Evolutionary conservation across 2,329 filamentous ascomycete genomes (phyloP), one percentile per base, ranked within the genome.

Genomic region (Clonostachys byssicola): DNA sequence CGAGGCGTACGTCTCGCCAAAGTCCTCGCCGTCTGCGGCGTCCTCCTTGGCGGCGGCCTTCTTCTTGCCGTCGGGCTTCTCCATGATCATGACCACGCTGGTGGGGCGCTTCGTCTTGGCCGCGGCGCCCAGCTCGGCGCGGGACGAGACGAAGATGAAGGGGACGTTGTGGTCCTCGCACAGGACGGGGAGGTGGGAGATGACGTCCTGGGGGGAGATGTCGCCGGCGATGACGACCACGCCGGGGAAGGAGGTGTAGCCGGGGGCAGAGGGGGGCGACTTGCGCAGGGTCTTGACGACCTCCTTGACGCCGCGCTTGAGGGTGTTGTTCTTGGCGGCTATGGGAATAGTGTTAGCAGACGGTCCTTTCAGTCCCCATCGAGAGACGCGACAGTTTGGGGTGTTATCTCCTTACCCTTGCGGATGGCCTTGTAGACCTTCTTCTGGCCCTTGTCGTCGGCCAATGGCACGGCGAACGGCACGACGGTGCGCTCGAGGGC

Each of bases 111-210:
- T 99, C 44, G 94, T 99, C 68, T 86, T 88, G 51, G 92, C 92
- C 5, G 94, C 92, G 57, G 89, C 89, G 62, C 94, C 94, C 49
- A 99, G 83, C 74, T 97, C 92, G 51, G 91, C 92, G 59, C 94
- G 86, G 61, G 88, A 95, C 51, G 86, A 83, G 59, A 99, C 89
- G 70, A 95, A 99, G 69, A 99, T 83, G 74, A 97, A 99, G 34
- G 94, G 94, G 51, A 96, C 89, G 71, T 89, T 89, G 79, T 96
- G 92, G 73, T 97, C 92, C 75, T 99, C 94, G 80, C 94, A 97
- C 49, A 97, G 86, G 49, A 99, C 89, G 60, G 94, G 94, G 56
- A 99, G 89, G 74, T 99, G 94, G 51, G 89, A 94, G 74, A 99
- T 96, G 67, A 99, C 94, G 70, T 99, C 94, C 85, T 94, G 92